A percentile compares a stretch with the other conserved stretches of the same genome.
Evolutionary conservation across 2,329 filamentous ascomycete species (phyloP).

Genomic region (Aspergillus udagawae): DNA sequence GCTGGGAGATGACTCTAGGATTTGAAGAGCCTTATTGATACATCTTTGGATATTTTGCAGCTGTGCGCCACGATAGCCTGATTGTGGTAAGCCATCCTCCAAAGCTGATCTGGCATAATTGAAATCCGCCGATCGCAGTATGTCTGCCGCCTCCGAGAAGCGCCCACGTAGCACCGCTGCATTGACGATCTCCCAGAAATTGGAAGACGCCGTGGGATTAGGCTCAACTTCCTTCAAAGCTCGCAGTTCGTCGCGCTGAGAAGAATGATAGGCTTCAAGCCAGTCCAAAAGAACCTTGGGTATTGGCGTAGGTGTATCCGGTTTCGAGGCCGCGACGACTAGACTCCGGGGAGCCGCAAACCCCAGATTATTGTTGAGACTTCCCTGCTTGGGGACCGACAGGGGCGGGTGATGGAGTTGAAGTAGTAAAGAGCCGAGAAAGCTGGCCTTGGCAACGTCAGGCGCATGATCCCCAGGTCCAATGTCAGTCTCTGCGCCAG

Average conservation of each 20-base stretch:
- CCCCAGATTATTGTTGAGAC: conserved; percentile 19
- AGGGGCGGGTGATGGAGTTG: conserved; percentile 68
- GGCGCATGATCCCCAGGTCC: conserved; percentile 61
- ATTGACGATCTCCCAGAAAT: conserved; percentile 85
- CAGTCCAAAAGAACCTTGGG: conserved; percentile 79
- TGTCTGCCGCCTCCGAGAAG: conserved; percentile 59
- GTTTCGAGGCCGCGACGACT: conserved; percentile 23
- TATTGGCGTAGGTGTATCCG: conserved; percentile 46
- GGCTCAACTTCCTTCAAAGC: conserved; percentile 62
- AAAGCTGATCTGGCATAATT: conserved; percentile 63
- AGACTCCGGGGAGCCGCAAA: conserved; percentile 26
- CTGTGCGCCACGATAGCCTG: conserved; percentile 69
- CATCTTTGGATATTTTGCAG: conserved; percentile 75
- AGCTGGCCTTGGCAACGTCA: conserved; percentile 70
- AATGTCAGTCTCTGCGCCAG: conserved; percentile 54
- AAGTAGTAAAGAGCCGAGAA: conserved; percentile 72
- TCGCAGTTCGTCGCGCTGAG: conserved; percentile 64
- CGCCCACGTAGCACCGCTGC: conserved; percentile 71
- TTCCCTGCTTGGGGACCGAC: conserved; percentile 20
- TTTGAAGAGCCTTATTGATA: conserved; percentile 61
- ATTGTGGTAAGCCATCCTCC: conserved; percentile 59
- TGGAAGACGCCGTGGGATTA: conserved; percentile 68
- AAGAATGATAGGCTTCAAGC: conserved; percentile 71
- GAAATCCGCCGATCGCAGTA: conserved; percentile 75
- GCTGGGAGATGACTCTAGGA: conserved; percentile 71